A percentile compares a stretch with the other conserved stretches of the same genome.
Evolutionary conservation across 116 monocot species (phyloP).

Genomic region (Dioscorea cayenensis): DNA sequence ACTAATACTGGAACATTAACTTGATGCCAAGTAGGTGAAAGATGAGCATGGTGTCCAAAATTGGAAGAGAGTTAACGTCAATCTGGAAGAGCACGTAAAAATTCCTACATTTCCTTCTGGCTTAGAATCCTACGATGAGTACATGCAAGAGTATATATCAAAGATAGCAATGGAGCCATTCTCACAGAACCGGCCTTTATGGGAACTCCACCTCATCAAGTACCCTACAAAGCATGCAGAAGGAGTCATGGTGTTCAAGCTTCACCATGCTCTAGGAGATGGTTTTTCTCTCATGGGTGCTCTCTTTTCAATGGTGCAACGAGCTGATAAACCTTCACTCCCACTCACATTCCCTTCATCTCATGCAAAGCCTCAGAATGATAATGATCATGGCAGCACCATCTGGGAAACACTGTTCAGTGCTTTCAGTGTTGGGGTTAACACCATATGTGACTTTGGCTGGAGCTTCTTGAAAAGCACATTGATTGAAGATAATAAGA

Average conservation of each 20-base stretch:
- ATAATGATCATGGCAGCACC: neutral
- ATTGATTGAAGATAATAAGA: conserved; percentile 19
- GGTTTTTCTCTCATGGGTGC: conserved; percentile 56
- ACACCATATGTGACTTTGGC: conserved; percentile 27
- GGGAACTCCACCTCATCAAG: conserved; percentile 52
- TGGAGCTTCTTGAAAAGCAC: conserved; percentile 39
- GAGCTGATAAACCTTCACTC: conserved; percentile 42
- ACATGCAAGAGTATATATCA: conserved; percentile 30
- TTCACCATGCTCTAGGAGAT: conserved; percentile 51
- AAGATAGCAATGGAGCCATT: conserved; percentile 15
- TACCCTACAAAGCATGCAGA: conserved; percentile 27
- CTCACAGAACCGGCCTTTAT: conserved; percentile 25
- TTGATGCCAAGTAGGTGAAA: conserved; percentile 7
- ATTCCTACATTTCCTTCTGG: conserved; percentile 33
- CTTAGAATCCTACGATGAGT: conserved; percentile 24
- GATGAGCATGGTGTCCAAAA: conserved; percentile 19
- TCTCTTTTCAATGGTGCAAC: conserved; percentile 36
- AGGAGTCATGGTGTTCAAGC: conserved; percentile 45
- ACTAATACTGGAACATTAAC: too few relatives aligned
- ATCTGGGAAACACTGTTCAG: neutral
- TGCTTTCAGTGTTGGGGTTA: conserved; percentile 1
- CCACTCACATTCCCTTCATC: conserved; percentile 43
- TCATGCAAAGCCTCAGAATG: neutral
- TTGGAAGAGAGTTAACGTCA: conserved; percentile 36
- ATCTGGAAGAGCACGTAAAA: conserved; percentile 33